A percentile compares a stretch with the other conserved stretches of the same genome.
phyloP scores from a whole-genome alignment of 164 flowering plant genomes.

The Amborella trichopoda region DNA sequence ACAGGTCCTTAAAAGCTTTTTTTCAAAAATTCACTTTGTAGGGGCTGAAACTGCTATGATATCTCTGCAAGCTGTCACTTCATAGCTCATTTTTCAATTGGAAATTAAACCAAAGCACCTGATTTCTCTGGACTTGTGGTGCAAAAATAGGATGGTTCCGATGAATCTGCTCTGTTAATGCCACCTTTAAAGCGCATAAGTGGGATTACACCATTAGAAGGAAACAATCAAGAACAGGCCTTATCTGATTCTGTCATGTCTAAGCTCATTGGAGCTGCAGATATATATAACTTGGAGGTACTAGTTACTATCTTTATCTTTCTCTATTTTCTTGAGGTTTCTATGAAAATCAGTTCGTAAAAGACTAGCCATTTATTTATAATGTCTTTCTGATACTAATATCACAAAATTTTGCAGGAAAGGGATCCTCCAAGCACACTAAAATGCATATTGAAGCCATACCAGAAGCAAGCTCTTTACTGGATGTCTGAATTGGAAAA shows the following conservation, averaged over 20 bases:
- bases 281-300: conserved; percentile 57
- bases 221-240: conserved; percentile 36
- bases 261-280: conserved; percentile 64
- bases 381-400: no score
- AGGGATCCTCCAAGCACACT: conserved; percentile 63
- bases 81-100: no score
- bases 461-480: conserved; percentile 74
- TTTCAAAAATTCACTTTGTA: no score
- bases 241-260: conserved; percentile 43
- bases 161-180: conserved; percentile 17
- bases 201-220: no score
- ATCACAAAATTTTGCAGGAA: conserved; percentile 54
- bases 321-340: neutral
- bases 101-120: no score
- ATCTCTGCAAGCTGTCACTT: no score
- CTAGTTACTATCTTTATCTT: neutral
- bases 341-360: no score
- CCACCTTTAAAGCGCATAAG: conserved; percentile 28
- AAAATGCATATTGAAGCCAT: conserved; percentile 50
- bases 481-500: conserved; percentile 75
- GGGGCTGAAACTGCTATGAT: no score
- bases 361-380: no score
- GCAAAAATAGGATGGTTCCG: conserved; percentile 29
- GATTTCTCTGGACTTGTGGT: no score
- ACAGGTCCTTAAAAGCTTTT: no score